Base-by-base conservation (phyloP, 257 asterid species). In the Solanum peruvianum region DNA sequence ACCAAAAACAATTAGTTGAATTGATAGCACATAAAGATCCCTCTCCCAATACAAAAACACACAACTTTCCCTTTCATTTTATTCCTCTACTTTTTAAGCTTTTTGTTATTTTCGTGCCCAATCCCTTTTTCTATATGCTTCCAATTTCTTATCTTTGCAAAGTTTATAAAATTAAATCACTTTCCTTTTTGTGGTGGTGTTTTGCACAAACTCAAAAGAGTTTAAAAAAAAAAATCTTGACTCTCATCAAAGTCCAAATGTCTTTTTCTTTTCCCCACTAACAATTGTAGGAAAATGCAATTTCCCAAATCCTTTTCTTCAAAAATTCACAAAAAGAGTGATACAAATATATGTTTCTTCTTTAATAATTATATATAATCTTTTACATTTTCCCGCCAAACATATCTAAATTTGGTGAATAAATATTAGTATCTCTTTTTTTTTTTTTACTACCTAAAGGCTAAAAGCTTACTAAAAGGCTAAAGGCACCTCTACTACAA, bases 181-280 rank as follows among this genome's bases (percentile, higher is more conserved):
- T 84, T 89, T 16, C 84, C 70, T 72, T 41, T 87, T 86, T 87
- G 85, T 90, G 86, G 87, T 82, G 89, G 86, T 77, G 89, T 72
- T 58, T 49, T 72, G 89, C 93, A 91, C 91, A 89, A 91, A 91
- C 92, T 88, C 85, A 64, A 86, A 88, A 89, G 91, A 85, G 91
- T 88, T 89, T 87, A 89, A 29, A 69, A 90, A 69, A 29, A 3
- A 13, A 86, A 27, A 88, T 89, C 89, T 93, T 91, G 94, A 92
- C 94, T 88, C 86, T 85, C 82, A 86, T 77, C 89, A 88, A 92
- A 92, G 95, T 93, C 94, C 90, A 92, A 88, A 88, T 89, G 90
- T 86, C 87, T 88, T 90, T 90, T 89, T 82, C 86, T 87, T 90
- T 90, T 90, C 88, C 93, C 93, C 92, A 90, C 92, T 86, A 92